Evolutionary conservation across 768 basidiomycete species (phyloP), one percentile per base, ranked within the genome.

Genomic region (Candolleomyces aberdarensis): DNA sequence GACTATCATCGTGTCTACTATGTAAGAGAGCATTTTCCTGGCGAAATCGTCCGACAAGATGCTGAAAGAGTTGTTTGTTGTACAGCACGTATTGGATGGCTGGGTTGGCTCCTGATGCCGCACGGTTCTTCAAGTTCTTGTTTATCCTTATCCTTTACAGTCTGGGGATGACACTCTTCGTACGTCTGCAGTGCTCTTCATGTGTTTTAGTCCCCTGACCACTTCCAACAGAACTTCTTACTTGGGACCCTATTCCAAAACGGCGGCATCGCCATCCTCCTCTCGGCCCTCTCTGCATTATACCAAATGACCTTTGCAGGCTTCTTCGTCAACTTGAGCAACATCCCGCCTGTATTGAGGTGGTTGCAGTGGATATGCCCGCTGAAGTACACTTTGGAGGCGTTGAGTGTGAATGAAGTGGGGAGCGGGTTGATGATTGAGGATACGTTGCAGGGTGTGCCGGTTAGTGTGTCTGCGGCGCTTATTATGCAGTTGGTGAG

Each of bases 331-430:
- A 92, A 96, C 70, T 80, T 96, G 59, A 74, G 76, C 62, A 78
- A 82, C 61, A 96, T 98, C 61, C 94, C 96, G 3, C 91, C 92
- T 2, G 93, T 96, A 1, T 81, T 98, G 1, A 83, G 96, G 15
- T 98, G 96, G 96, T 78, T 98, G 57, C 89, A 96, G 69, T 98
- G 93, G 89, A 66, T 96, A 60, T 90, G 89, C 57, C 91, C 92
- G 43, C 80, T 94, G 51, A 94, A 94, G 72, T 93, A 86, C 70
- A 78, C 81, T 26, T 78, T 92, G n/a, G 92, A 94, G 69, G 96
- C 96, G 5, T 78, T 97, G 15, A 80, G 88, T 13, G 91, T 97
- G 41, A 98, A 98, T 69, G 96, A 98, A 71, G 93, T 98, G 15
- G 86, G 86, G 43, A 89, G 91, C 4, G 96, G 95, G 3, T 76